Evolutionary conservation across 2,329 filamentous ascomycete genomes (phyloP).

Genomic region (Decorospora gaudefroyi): DNA sequence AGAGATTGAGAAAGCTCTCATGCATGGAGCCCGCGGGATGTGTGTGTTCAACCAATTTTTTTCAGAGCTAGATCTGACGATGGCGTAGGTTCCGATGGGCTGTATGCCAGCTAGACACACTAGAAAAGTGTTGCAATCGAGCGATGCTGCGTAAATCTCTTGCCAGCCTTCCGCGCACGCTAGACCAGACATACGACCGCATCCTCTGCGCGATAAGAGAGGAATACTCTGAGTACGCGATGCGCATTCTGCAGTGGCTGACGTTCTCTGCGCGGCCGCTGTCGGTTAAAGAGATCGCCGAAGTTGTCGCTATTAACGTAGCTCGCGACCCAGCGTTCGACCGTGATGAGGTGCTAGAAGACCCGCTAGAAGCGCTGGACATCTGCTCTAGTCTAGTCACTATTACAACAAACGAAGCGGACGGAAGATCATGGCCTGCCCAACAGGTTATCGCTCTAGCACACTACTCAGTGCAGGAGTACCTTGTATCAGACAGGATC

Average conservation of each 20-base stretch:
- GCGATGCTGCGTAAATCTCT: conserved; percentile 24
- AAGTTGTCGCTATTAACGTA: conserved; percentile 35
- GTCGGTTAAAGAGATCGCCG: conserved; percentile 27
- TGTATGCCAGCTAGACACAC: conserved; percentile 32
- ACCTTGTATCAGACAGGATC: conserved; percentile 38
- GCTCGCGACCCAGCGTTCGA: conserved; percentile 38
- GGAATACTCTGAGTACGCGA: conserved; percentile 22
- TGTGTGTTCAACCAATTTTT: conserved; percentile 5
- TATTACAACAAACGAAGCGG: conserved; percentile 10
- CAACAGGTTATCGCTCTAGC: conserved; percentile 26
- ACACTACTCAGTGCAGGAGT: conserved; percentile 47
- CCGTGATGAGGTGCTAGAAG: conserved; percentile 40
- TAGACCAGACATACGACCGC: conserved; percentile 37
- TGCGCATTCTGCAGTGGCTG: conserved; percentile 34
- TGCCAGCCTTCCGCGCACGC: conserved; percentile 24
- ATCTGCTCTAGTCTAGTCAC: conserved; percentile 43
- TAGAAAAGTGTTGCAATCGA: conserved; percentile 29
- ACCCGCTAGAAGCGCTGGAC: conserved; percentile 36
- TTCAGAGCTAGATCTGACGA: conserved; percentile 11
- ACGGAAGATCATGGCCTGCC: neutral
- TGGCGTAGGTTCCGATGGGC: conserved; percentile 34
- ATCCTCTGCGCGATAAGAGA: conserved; percentile 31
- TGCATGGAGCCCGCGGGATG: conserved; percentile 32
- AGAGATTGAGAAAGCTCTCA: conserved; percentile 41
- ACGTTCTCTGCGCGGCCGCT: conserved; percentile 29